phyloP scores from a whole-genome alignment of 2,329 filamentous ascomycete genomes.

The Alternaria metachromatica region DNA sequence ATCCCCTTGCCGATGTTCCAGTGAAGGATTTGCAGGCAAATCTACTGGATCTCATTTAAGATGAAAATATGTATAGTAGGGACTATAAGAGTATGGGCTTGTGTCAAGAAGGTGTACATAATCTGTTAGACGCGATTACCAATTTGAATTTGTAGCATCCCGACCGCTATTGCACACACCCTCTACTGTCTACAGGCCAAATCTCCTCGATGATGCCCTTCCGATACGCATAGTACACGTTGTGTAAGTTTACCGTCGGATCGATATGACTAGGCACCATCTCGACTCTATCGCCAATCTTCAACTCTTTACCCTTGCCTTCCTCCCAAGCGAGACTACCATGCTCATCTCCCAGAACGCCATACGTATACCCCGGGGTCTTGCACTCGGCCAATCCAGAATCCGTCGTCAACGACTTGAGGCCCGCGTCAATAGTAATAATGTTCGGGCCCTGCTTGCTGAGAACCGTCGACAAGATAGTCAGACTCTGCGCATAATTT shows the following conservation, averaged over 20 bases:
- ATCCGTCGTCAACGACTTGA: constrained; percentile 61
- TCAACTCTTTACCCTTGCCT: constrained; percentile 42
- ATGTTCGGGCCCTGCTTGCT: constrained; percentile 54
- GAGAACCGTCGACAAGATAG: constrained; percentile 58
- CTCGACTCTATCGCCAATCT: constrained; percentile 57
- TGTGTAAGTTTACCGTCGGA: constrained; percentile 61
- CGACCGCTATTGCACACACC: constrained; percentile 56
- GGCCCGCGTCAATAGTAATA: constrained; percentile 58
- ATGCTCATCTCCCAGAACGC: constrained; percentile 58
- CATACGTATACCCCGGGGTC: constrained; percentile 51
- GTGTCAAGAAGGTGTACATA: neutral
- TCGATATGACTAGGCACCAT: constrained; percentile 64
- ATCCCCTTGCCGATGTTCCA: constrained; percentile 18
- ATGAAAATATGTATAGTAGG: neutral
- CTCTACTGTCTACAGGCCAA: constrained; percentile 59
- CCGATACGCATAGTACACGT: constrained; percentile 59
- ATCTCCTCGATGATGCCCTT: constrained; percentile 59
- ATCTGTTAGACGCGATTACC: neutral
- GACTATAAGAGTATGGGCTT: neutral
- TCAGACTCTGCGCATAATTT: constrained; percentile 58
- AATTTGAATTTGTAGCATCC: no score
- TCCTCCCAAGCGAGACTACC: constrained; percentile 57
- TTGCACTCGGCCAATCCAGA: constrained; percentile 60
- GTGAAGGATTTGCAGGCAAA: constrained; percentile 11
- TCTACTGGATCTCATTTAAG: constrained; percentile 7